Evolutionary conservation across 495 filamentous ascomycete species (phyloP).

Genomic region (Lophiostoma macrostomum): DNA sequence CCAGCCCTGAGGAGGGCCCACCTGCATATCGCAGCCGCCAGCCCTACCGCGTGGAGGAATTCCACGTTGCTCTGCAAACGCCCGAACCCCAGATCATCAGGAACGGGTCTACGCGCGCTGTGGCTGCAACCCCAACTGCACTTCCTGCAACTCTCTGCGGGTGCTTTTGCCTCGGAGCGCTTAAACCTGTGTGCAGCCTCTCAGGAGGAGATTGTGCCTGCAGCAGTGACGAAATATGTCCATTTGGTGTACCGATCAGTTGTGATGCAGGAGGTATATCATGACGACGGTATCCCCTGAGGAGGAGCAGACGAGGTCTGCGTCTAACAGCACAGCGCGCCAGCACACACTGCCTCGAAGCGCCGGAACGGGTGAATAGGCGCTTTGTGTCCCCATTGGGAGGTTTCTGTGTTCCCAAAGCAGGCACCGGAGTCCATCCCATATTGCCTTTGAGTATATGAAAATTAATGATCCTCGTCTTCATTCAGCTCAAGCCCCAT

Average conservation of each 20-base stretch:
- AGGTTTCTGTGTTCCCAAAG: no score
- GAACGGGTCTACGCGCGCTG: slow-evolving; percentile 12
- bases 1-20: neutral
- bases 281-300: no score
- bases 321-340: no score
- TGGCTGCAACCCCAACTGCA: slow-evolving; percentile 30
- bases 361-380: no score
- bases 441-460: no score
- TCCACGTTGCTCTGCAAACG: slow-evolving; percentile 8
- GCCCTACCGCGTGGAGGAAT: slow-evolving; percentile 8
- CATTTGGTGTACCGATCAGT: no score
- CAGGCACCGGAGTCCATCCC: no score
- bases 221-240: neutral
- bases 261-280: no score
- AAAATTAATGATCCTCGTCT: neutral
- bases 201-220: neutral
- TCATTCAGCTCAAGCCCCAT: no score
- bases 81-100: slow-evolving; percentile 5
- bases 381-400: no score
- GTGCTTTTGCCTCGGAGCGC: slow-evolving; percentile 6
- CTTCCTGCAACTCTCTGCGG: slow-evolving; percentile 4
- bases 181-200: slow-evolving; percentile 10
- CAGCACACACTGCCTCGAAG: no score
- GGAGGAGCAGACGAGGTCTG: no score
- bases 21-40: slow-evolving; percentile 16